Evolutionary conservation across 495 filamentous ascomycete genomes (phyloP).

Genomic region (Penicillium macrosclerotiorum): DNA sequence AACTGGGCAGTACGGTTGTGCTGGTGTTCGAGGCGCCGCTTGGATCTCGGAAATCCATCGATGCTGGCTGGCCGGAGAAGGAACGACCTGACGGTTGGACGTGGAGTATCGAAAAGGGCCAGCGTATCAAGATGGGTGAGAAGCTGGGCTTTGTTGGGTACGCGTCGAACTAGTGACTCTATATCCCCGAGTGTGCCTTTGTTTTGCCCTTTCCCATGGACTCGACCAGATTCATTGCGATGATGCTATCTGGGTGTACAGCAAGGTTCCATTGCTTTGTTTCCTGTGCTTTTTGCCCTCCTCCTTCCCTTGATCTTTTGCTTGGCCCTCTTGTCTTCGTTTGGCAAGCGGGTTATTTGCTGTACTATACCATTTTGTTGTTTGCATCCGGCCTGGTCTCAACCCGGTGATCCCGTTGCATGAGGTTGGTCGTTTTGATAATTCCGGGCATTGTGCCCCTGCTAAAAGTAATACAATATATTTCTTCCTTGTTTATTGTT

Average conservation of each 20-base stretch:
- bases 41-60: constrained; percentile 58
- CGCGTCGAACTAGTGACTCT: no score
- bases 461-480: no score
- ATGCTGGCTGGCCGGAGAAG: constrained; percentile 59
- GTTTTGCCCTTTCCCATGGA: no score
- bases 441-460: background rate
- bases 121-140: constrained; percentile 85
- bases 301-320: constrained; percentile 1
- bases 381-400: background rate
- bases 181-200: no score
- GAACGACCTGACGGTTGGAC: constrained; percentile 66
- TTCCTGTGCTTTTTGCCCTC: background rate
- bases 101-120: constrained; percentile 81
- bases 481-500: no score
- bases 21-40: constrained; percentile 94
- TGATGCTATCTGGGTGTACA: background rate
- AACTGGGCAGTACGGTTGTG: constrained; percentile 92
- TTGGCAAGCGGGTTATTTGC: background rate
- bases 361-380: constrained; percentile 23
- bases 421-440: no score
- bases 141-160: constrained; percentile 65
- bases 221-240: constrained; percentile 5
- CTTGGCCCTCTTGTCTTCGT: background rate
- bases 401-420: no score
- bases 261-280: background rate